These are phyloP conservation scores for Anacardium occidentale DNA, from an alignment of 345 rosid genomes.

Conservation along the genomic window DNA sequence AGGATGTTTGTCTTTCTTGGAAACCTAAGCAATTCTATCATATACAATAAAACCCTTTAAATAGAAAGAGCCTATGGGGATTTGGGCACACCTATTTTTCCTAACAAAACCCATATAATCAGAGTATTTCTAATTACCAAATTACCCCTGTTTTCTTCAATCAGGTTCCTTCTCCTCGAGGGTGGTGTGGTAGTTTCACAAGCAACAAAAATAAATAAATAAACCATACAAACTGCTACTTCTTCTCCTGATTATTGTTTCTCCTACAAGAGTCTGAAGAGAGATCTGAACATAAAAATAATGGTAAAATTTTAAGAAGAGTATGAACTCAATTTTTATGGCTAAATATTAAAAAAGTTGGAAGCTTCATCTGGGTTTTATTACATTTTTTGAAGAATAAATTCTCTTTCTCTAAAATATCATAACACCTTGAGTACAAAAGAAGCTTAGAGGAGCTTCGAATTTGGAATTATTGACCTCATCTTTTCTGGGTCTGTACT, in stretches of 20 bases:
- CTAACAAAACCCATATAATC: not conserved
- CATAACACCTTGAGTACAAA: conserved; percentile 39
- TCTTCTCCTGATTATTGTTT: not conserved
- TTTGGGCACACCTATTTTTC: conserved; percentile 11
- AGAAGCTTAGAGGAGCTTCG: conserved; percentile 14
- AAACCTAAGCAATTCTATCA: not conserved
- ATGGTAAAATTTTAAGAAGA: not conserved
- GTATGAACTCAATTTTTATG: not conserved
- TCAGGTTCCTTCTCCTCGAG: not conserved
- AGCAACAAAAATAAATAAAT: not conserved
- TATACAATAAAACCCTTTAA: not conserved
- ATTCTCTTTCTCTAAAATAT: conserved; percentile 21
- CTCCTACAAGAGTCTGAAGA: conserved; percentile 12
- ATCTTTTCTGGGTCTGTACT: conserved; percentile 18
- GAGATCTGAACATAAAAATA: not conserved
- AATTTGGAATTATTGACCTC: conserved; percentile 13
- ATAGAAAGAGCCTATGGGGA: not conserved
- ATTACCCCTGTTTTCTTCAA: not conserved
- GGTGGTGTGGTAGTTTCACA: conserved; percentile 1
- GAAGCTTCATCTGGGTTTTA: conserved; percentile 11
- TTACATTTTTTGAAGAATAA: conserved; percentile 12
- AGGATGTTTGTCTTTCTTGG: conserved; percentile 46
- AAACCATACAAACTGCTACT: not conserved
- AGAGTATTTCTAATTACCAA: not conserved
- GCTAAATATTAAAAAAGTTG: not conserved